A percentile compares a stretch with the other conserved stretches of the same genome.
These are phyloP conservation scores for Auricularia heimuer DNA, from an alignment of 768 basidiomycete genomes.

Conservation along the genomic window DNA sequence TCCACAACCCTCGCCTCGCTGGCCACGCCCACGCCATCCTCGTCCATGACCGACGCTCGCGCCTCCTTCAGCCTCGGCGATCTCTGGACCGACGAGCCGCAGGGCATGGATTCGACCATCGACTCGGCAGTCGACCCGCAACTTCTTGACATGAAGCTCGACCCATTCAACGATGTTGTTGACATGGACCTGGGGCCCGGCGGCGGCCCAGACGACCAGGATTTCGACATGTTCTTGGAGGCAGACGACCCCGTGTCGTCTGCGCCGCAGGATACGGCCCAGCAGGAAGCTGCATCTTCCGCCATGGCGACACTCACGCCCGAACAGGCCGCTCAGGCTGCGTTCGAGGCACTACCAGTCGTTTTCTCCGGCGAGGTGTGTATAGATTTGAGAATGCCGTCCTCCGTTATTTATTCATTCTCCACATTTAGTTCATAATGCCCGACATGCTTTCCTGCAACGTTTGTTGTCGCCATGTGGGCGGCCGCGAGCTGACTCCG, in stretches of 20 bases:
- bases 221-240: constrained; percentile 80
- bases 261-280: constrained; percentile 18
- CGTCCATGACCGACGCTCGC: background rate
- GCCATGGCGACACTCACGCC: constrained; percentile 12
- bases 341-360: constrained; percentile 44
- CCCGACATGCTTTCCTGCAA: constrained; percentile 16
- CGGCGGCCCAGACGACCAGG: constrained; percentile 38
- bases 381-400: background rate
- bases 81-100: background rate
- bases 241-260: constrained; percentile 19
- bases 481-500: constrained; percentile 50
- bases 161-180: constrained; percentile 31
- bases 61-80: background rate
- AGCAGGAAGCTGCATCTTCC: constrained; percentile 14
- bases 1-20: background rate
- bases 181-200: constrained; percentile 20
- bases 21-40: background rate
- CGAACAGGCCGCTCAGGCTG: constrained; percentile 33
- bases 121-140: constrained; percentile 25
- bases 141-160: constrained; percentile 22
- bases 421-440: background rate
- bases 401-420: background rate
- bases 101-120: background rate
- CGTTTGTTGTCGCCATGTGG: constrained; percentile 60
- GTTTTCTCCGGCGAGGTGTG: constrained; percentile 74